phyloP scores from a whole-genome alignment of 1,284 basidiomycete species.

The Neolentinus lepideus region DNA sequence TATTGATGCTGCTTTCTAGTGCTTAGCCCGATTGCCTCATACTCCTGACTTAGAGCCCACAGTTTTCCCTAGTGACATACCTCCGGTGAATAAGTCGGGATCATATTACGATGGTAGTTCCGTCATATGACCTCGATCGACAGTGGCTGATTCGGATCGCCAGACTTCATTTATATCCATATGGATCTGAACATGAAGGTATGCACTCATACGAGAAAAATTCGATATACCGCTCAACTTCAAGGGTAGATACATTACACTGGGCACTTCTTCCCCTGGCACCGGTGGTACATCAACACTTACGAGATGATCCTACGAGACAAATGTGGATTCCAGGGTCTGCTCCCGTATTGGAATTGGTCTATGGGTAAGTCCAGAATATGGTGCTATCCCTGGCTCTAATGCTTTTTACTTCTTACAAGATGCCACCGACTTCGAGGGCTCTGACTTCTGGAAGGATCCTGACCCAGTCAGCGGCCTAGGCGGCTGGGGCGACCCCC shows the following conservation, averaged over 20 bases:
- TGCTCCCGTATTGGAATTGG: constrained; percentile 34
- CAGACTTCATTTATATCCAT: constrained; percentile 30
- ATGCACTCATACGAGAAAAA: not conserved
- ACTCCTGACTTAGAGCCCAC: constrained; percentile 16
- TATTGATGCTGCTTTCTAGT: constrained; percentile 15
- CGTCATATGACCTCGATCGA: too few relatives aligned
- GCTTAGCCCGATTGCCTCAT: constrained; percentile 25
- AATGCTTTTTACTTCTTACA: not conserved
- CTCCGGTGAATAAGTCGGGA: constrained; percentile 21
- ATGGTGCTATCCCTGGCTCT: not conserved
- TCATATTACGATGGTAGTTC: constrained; percentile 26
- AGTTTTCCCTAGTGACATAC: constrained; percentile 20
- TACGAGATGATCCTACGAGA: constrained; percentile 24
- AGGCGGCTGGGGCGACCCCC: constrained; percentile 29
- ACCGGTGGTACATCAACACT: constrained; percentile 27
- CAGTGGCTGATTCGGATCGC: not conserved
- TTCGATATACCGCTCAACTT: not conserved
- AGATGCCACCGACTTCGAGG: constrained; percentile 25
- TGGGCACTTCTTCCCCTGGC: constrained; percentile 28
- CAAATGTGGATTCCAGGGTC: constrained; percentile 26
- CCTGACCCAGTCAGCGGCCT: constrained; percentile 22
- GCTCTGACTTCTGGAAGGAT: constrained; percentile 23
- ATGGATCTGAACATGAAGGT: constrained; percentile 26
- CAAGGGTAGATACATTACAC: constrained; percentile 24
- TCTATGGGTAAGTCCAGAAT: constrained; percentile 18